Conservation (phyloP, 257 asterid genomes). For the Rhazya stricta region DNA sequence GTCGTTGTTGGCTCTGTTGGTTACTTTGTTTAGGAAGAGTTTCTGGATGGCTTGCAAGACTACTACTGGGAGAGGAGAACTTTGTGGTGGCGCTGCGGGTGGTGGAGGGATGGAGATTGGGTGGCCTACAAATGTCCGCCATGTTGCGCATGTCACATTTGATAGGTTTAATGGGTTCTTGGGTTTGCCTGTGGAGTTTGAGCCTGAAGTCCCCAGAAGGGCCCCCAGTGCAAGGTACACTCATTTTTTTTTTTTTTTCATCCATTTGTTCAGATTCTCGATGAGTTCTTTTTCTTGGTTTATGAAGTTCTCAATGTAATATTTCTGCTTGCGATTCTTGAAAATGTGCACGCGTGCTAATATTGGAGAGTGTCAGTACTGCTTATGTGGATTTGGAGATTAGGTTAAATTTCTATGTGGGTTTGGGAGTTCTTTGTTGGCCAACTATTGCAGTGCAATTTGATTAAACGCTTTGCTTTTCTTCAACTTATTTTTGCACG, state of each 20-base stretch:
- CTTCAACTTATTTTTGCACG: not conserved
- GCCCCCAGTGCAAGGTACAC: constrained; percentile 95
- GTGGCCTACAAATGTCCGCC: constrained; percentile 96
- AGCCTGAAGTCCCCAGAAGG: constrained; percentile 89
- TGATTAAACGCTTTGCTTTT: not conserved
- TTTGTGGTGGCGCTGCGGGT: constrained; percentile 24
- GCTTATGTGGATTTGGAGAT: not conserved
- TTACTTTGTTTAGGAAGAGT: constrained; percentile 79
- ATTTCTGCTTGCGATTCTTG: not conserved
- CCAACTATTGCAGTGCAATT: no score
- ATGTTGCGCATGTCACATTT: constrained; percentile 91
- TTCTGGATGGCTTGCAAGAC: constrained; percentile 75
- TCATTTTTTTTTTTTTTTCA: not conserved
- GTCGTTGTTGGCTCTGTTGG: constrained; percentile 73
- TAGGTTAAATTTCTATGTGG: not conserved
- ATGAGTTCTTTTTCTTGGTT: not conserved
- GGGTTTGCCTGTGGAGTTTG: constrained; percentile 98
- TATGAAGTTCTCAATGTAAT: not conserved
- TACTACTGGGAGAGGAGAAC: constrained; percentile 38
- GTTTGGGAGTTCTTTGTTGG: not conserved
- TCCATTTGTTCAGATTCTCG: not conserved
- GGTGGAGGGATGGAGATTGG: constrained; percentile 80
- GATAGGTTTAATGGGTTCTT: constrained; percentile 96
- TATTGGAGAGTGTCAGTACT: not conserved
- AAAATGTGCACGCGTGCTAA: not conserved